Evolutionary conservation across 2,329 filamentous ascomycete genomes (phyloP).

Genomic region (Sordariomycetes sp.): DNA sequence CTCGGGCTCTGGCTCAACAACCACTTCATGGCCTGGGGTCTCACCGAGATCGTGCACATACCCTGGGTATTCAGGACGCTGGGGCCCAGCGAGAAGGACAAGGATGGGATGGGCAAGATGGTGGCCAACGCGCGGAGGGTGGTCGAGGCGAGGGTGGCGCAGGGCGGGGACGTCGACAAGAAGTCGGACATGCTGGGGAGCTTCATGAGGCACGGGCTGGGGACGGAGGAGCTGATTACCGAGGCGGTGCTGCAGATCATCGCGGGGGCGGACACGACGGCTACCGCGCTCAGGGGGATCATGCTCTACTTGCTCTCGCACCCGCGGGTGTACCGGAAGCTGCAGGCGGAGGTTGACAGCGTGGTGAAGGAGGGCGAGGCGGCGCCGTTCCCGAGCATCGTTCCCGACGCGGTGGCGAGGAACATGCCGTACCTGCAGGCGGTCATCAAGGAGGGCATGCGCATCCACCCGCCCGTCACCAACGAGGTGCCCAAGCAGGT

Average conservation of each 20-base stretch:
- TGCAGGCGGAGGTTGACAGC: slow-evolving; percentile 32
- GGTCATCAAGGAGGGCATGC: slow-evolving; percentile 35
- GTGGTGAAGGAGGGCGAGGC: slow-evolving; percentile 1
- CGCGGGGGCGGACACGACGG: slow-evolving; percentile 47
- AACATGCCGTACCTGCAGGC: slow-evolving; percentile 32
- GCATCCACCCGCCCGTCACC: slow-evolving; percentile 23
- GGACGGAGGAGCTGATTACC: slow-evolving; percentile 27
- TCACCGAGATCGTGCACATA: slow-evolving; percentile 26
- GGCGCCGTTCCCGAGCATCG: slow-evolving; percentile 22
- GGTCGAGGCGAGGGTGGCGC: slow-evolving; percentile 10
- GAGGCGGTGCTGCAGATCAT: slow-evolving; percentile 30
- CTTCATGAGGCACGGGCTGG: slow-evolving; percentile 26
- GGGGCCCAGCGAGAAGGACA: slow-evolving; percentile 26
- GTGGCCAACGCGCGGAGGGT: slow-evolving; percentile 27
- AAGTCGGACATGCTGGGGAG: slow-evolving; percentile 39
- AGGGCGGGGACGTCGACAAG: slow-evolving; percentile 9
- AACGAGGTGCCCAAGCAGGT: slow-evolving; percentile 23
- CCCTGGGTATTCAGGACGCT: slow-evolving; percentile 33
- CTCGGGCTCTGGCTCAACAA: slow-evolving; percentile 29
- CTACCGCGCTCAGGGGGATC: slow-evolving; percentile 39
- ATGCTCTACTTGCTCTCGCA: slow-evolving; percentile 41
- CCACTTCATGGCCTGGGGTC: slow-evolving; percentile 27
- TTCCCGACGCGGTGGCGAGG: slow-evolving; percentile 20
- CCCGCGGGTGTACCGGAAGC: slow-evolving; percentile 30
- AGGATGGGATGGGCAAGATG: slow-evolving; percentile 25